A percentile compares a stretch with the other conserved stretches of the same genome.
Evolutionary conservation across 352 stramenopile species (phyloP).

Genomic region (Globisporangium parvum): DNA sequence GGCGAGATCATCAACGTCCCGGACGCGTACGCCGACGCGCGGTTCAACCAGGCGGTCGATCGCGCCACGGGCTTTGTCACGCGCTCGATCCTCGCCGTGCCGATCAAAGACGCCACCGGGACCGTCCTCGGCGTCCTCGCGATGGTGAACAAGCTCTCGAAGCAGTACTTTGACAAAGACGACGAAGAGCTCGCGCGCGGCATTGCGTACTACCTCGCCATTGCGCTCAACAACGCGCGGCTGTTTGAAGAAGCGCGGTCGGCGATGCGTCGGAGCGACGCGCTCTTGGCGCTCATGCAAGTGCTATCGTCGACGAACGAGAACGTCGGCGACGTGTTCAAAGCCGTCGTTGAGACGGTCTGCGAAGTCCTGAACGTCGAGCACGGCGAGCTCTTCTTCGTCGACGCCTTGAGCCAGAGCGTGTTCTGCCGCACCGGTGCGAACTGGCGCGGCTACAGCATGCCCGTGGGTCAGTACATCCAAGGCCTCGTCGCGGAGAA

Average conservation of each 20-base stretch:
- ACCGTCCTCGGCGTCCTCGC: conserved; percentile 61
- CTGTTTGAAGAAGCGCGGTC: conserved; percentile 50
- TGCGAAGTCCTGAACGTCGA: conserved; percentile 49
- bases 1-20: conserved; percentile 74
- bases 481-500: conserved; percentile 61
- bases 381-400: conserved; percentile 71
- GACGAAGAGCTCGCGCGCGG: conserved; percentile 59
- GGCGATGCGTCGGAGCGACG: conserved; percentile 56
- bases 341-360: conserved; percentile 30
- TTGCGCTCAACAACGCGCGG: conserved; percentile 63
- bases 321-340: conserved; percentile 41
- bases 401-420: conserved; percentile 64
- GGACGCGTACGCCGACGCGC: conserved; percentile 56
- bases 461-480: conserved; percentile 64
- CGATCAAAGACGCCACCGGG: conserved; percentile 70
- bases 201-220: conserved; percentile 62
- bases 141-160: conserved; percentile 59
- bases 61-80: conserved; percentile 59
- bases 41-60: conserved; percentile 66
- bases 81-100: conserved; percentile 69
- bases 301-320: conserved; percentile 45
- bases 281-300: conserved; percentile 55
- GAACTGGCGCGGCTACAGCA: conserved; percentile 64
- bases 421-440: conserved; percentile 57
- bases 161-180: conserved; percentile 65